These are phyloP conservation scores for Fusarium albidum DNA, from an alignment of 2,329 filamentous ascomycete genomes.

Conservation along the genomic window DNA sequence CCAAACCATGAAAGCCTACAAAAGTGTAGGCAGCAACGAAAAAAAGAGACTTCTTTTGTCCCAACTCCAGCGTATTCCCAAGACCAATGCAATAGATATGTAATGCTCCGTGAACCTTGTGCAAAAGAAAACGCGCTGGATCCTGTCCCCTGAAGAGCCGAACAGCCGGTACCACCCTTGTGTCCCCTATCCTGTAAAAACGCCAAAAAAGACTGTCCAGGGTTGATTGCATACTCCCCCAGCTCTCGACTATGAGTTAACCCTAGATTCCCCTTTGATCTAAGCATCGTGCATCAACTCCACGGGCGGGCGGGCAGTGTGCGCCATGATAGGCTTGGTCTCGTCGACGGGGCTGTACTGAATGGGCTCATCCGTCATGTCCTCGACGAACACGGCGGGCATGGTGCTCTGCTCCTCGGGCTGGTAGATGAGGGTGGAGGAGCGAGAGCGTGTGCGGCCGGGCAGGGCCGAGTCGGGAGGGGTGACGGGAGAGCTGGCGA, in stretches of 20 bases:
- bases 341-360: constrained; percentile 53
- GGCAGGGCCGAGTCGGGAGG: constrained; percentile 41
- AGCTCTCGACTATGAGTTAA: not conserved
- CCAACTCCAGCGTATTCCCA: constrained; percentile 31
- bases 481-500: constrained; percentile 43
- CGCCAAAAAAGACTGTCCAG: constrained; percentile 28
- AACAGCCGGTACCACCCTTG: constrained; percentile 10
- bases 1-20: constrained; percentile 1
- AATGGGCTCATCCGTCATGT: constrained; percentile 67
- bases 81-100: constrained; percentile 22
- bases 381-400: constrained; percentile 72
- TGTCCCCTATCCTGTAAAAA: constrained; percentile 19
- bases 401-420: constrained; percentile 65
- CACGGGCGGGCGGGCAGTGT: constrained; percentile 70
- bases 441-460: constrained; percentile 60
- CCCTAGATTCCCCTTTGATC: not conserved
- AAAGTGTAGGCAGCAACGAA: constrained; percentile 1
- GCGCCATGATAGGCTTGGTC: constrained; percentile 61
- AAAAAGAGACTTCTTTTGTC: constrained; percentile 26
- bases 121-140: constrained; percentile 12
- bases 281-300: constrained; percentile 66
- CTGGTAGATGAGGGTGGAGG: constrained; percentile 72
- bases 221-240: not conserved
- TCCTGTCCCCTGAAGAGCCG: constrained; percentile 13
- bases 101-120: constrained; percentile 28